These are phyloP conservation scores for Neltuma alba DNA, from an alignment of 306 rosid genomes.

Conservation along the genomic window DNA sequence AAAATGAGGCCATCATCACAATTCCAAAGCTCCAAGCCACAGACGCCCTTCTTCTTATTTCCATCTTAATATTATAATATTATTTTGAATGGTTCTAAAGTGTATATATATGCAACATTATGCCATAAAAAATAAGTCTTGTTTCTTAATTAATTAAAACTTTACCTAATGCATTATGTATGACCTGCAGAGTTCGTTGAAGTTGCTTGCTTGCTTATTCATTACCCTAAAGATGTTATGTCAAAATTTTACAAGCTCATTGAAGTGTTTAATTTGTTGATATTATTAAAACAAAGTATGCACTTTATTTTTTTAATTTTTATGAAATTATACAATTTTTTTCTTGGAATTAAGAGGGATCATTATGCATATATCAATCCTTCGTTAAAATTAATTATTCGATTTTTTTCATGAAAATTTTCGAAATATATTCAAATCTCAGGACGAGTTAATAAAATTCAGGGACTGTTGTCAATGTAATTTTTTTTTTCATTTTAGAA, in stretches of 20 bases:
- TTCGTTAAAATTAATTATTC: too few relatives aligned
- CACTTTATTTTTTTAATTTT: too few relatives aligned
- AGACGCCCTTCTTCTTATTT: background rate
- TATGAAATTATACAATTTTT: too few relatives aligned
- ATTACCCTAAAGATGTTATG: background rate
- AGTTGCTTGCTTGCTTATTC: background rate
- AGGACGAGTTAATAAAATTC: too few relatives aligned
- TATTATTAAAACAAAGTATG: background rate
- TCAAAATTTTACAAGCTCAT: background rate
- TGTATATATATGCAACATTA: background rate
- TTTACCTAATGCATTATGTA: slow-evolving; percentile 13
- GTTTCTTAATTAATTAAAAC: background rate
- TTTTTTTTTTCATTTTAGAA: too few relatives aligned
- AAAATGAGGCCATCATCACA: background rate
- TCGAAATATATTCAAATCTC: too few relatives aligned
- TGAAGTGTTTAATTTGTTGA: background rate
- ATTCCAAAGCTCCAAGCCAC: slow-evolving; percentile 1
- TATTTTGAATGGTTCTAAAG: background rate
- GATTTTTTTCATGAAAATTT: too few relatives aligned
- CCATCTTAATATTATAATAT: too few relatives aligned
- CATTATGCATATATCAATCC: too few relatives aligned
- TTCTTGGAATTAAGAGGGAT: too few relatives aligned
- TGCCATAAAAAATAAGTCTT: background rate
- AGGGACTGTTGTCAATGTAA: background rate
- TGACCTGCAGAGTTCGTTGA: background rate